Evolutionary conservation across 1,139 yeast species (phyloP).

Genomic region (Yamadazyma sp.): DNA sequence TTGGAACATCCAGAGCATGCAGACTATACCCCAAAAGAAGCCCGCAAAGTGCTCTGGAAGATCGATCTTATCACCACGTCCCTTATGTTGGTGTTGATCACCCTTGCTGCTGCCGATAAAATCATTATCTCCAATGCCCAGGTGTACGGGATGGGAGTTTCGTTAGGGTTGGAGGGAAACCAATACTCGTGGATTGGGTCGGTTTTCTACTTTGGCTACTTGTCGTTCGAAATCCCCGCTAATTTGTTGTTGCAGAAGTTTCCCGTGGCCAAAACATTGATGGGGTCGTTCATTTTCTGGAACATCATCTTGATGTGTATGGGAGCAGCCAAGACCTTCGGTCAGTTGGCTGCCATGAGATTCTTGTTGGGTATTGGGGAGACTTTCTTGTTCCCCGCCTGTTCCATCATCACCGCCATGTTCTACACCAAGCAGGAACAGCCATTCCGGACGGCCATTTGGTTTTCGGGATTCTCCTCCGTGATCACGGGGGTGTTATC

Average conservation of each 20-base stretch:
- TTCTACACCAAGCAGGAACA: slow-evolving; percentile 16
- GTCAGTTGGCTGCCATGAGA: slow-evolving; percentile 16
- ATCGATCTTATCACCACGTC: slow-evolving; percentile 23
- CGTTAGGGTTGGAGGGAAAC: slow-evolving; percentile 18
- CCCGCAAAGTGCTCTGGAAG: slow-evolving; percentile 21
- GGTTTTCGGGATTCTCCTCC: slow-evolving; percentile 19
- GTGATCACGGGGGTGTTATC: slow-evolving; percentile 17
- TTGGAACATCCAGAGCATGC: slow-evolving; percentile 20
- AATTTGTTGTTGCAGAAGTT: slow-evolving; percentile 16
- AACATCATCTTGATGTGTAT: slow-evolving; percentile 15
- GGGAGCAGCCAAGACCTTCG: slow-evolving; percentile 15
- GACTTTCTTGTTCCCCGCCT: slow-evolving; percentile 15
- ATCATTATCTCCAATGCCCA: slow-evolving; percentile 34
- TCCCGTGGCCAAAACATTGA: slow-evolving; percentile 15
- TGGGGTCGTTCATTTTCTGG: slow-evolving; percentile 15
- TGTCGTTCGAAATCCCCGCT: slow-evolving; percentile 16
- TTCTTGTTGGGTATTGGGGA: slow-evolving; percentile 19
- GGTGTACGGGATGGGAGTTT: slow-evolving; percentile 33
- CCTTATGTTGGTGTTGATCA: slow-evolving; percentile 13
- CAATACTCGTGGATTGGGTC: slow-evolving; percentile 21
- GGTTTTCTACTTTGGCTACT: slow-evolving; percentile 20
- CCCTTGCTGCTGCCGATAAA: slow-evolving; percentile 21
- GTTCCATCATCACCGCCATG: slow-evolving; percentile 15
- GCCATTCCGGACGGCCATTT: slow-evolving; percentile 16
- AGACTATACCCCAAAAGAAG: slow-evolving; percentile 22